Conservation (phyloP, 345 rosid species). For the Firmiana major region DNA sequence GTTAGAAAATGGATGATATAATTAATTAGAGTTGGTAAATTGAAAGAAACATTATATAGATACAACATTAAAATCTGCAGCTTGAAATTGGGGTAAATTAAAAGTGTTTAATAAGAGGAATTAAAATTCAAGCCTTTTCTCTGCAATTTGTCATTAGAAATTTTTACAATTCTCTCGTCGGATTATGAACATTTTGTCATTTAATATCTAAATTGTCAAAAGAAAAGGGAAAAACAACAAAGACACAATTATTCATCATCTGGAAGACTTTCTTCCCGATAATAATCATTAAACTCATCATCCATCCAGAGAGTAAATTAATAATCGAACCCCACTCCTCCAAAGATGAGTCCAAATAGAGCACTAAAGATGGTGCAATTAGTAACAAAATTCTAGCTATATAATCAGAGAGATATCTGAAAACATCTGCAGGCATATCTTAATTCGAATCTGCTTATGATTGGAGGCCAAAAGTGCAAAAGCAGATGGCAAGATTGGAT, state of each 20-base stretch:
- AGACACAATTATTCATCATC: background rate
- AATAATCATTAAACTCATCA: constrained; percentile 1
- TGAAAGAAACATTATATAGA: no score
- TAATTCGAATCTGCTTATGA: background rate
- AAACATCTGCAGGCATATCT: background rate
- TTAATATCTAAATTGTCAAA: background rate
- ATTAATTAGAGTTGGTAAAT: no score
- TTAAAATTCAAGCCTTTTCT: background rate
- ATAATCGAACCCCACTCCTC: background rate
- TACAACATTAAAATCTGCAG: background rate
- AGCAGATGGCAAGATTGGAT: background rate
- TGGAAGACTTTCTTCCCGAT: background rate
- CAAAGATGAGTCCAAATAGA: background rate
- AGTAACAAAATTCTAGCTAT: background rate
- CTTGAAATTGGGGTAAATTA: background rate
- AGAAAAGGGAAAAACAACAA: background rate
- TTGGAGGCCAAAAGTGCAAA: background rate
- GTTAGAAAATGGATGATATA: no score
- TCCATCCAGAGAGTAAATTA: background rate
- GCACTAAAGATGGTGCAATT: background rate
- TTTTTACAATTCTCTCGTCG: background rate
- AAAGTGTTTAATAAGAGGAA: no score
- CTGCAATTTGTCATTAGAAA: background rate
- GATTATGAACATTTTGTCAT: background rate
- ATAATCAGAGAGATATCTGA: background rate